A percentile compares a stretch with the other conserved stretches of the same genome.
These are phyloP conservation scores for Ilyonectria robusta DNA, from an alignment of 2,329 filamentous ascomycete genomes.

Conservation along the genomic window DNA sequence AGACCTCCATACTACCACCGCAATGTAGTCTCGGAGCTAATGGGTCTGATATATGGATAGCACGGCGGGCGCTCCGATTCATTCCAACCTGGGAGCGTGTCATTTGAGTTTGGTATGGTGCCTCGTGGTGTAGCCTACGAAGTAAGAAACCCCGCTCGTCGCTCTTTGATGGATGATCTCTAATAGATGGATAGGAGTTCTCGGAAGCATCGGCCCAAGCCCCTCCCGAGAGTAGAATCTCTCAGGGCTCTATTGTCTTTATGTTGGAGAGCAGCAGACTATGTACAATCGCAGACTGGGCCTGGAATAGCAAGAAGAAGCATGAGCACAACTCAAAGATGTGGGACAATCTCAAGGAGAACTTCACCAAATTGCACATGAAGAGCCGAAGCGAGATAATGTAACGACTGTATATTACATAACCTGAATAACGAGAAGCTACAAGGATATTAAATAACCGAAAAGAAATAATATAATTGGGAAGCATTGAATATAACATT, in stretches of 20 bases:
- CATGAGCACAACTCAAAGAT: neutral
- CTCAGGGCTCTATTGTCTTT: neutral
- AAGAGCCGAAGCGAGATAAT: too few relatives aligned
- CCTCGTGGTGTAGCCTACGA: neutral
- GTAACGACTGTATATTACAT: too few relatives aligned
- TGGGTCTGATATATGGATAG: neutral
- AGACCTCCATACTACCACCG: neutral
- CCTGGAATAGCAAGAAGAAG: neutral
- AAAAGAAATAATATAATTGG: too few relatives aligned
- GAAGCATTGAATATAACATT: too few relatives aligned
- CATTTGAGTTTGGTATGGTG: neutral
- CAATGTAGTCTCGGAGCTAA: neutral
- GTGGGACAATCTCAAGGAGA: neutral
- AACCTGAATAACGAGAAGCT: too few relatives aligned
- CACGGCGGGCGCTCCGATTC: neutral
- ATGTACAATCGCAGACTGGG: neutral
- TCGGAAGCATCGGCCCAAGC: too few relatives aligned
- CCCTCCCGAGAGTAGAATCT: neutral
- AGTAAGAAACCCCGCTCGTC: neutral
- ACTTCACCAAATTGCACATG: conserved; percentile 33
- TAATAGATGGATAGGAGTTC: too few relatives aligned
- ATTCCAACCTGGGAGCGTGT: neutral
- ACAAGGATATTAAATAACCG: too few relatives aligned
- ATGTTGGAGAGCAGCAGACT: neutral
- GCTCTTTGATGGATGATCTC: too few relatives aligned